Percentiles rank a stretch among this genome's conserved stretches.
These are phyloP conservation scores for Telfairia occidentalis DNA, from an alignment of 331 rosid genomes.

Conservation along the genomic window DNA sequence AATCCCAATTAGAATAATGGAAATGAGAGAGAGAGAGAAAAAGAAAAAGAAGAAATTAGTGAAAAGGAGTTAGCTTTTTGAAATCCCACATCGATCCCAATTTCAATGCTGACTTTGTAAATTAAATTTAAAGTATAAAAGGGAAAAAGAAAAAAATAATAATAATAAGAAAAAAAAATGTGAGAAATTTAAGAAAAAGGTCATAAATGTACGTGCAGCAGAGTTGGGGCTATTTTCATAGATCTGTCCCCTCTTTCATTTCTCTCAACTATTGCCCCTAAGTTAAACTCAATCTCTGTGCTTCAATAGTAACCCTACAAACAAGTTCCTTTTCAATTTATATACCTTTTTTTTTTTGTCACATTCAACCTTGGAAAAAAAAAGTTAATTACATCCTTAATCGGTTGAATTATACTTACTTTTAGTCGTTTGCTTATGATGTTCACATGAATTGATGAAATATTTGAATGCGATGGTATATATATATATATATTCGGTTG, in stretches of 20 bases:
- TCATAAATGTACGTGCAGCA: constrained; percentile 14
- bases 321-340: not conserved
- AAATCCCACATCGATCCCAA: not conserved
- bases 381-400: too few relatives aligned
- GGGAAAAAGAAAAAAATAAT: too few relatives aligned
- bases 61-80: not conserved
- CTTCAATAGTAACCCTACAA: not conserved
- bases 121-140: not conserved
- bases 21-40: not conserved
- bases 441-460: too few relatives aligned
- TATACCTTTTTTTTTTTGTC: too few relatives aligned
- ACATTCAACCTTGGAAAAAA: too few relatives aligned
- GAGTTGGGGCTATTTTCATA: constrained; percentile 5
- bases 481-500: too few relatives aligned
- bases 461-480: too few relatives aligned
- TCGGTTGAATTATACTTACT: too few relatives aligned
- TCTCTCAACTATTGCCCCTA: not conserved
- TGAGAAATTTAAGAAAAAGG: not conserved
- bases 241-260: constrained; percentile 11
- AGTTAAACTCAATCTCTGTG: not conserved
- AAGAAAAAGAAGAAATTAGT: not conserved
- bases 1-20: constrained; percentile 16
- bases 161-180: not conserved
- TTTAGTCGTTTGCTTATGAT: too few relatives aligned
- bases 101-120: not conserved